phyloP scores from a whole-genome alignment of 768 basidiomycete species.

The Lactarius quietus region DNA sequence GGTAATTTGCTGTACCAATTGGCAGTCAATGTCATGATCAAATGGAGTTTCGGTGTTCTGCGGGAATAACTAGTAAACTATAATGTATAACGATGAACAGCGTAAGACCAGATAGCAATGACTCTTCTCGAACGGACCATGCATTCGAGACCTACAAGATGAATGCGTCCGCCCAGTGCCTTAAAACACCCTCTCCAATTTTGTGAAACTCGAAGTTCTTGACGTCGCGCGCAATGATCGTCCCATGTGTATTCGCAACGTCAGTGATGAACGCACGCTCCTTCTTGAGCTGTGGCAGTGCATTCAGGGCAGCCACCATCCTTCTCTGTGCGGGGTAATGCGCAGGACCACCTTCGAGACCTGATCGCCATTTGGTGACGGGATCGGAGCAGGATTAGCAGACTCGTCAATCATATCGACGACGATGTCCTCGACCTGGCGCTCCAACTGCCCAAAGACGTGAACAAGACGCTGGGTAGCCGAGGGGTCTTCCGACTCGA shows the following conservation, averaged over 20 bases:
- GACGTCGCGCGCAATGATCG: constrained; percentile 67
- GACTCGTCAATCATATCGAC: constrained; percentile 53
- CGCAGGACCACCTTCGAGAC: constrained; percentile 31
- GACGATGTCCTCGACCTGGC: constrained; percentile 56
- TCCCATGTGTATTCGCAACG: constrained; percentile 63
- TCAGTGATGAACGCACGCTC: constrained; percentile 60
- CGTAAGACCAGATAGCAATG: background rate
- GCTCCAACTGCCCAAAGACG: constrained; percentile 56
- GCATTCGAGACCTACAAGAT: constrained; percentile 34
- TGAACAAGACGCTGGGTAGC: constrained; percentile 51
- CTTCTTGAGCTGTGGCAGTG: constrained; percentile 65
- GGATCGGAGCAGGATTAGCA: background rate
- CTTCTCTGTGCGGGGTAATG: constrained; percentile 55
- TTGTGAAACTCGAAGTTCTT: constrained; percentile 55
- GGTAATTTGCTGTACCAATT: too few species aligned
- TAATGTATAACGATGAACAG: background rate
- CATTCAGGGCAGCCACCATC: constrained; percentile 60
- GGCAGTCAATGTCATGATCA: too few species aligned
- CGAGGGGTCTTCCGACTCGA: constrained; percentile 51
- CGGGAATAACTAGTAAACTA: too few species aligned
- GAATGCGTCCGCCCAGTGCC: constrained; percentile 69
- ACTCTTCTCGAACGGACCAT: background rate
- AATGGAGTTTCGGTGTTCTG: too few species aligned
- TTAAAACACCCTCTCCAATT: constrained; percentile 60
- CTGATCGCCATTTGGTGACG: background rate